A percentile compares a stretch with the other conserved stretches of the same genome.
Conservation (phyloP, 441 rosid genomes). For the Adansonia rubrostipa region DNA sequence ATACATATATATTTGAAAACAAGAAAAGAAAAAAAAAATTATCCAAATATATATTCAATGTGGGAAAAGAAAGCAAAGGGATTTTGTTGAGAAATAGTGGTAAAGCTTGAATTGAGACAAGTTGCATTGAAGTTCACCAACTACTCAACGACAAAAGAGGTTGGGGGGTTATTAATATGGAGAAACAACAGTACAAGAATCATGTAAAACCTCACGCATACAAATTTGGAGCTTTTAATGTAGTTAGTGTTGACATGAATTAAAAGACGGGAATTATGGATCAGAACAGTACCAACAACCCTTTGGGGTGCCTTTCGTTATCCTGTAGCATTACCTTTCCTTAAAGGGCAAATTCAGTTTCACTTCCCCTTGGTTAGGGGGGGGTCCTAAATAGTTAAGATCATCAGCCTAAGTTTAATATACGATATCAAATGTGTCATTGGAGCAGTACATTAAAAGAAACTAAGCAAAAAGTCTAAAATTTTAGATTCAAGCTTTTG, state of each 20-base stretch:
- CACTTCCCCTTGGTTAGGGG: neutral
- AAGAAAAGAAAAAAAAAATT: neutral
- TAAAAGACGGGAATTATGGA: constrained; percentile 13
- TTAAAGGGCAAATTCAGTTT: too few species aligned
- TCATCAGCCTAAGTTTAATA: neutral
- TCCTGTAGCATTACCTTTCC: neutral
- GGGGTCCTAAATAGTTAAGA: neutral
- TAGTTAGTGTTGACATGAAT: neutral
- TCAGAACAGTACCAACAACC: neutral
- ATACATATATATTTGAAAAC: neutral
- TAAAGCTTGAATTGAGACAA: constrained; percentile 40
- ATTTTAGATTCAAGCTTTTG: neutral
- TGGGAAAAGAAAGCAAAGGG: neutral
- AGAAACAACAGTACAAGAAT: constrained; percentile 34
- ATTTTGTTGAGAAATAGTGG: neutral
- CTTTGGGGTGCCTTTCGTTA: neutral
- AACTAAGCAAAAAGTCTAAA: neutral
- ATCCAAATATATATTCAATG: neutral
- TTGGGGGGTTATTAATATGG: constrained; percentile 43
- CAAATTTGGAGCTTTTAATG: constrained; percentile 44
- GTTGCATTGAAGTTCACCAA: constrained; percentile 46
- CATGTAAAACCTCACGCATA: constrained; percentile 36
- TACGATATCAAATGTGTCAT: too few species aligned
- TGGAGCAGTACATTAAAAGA: neutral
- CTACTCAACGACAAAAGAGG: constrained; percentile 46